Percentiles rank a stretch among this genome's conserved stretches.
Evolutionary conservation across 2,329 filamentous ascomycete species (phyloP).

Genomic region (Fusarium poae): DNA sequence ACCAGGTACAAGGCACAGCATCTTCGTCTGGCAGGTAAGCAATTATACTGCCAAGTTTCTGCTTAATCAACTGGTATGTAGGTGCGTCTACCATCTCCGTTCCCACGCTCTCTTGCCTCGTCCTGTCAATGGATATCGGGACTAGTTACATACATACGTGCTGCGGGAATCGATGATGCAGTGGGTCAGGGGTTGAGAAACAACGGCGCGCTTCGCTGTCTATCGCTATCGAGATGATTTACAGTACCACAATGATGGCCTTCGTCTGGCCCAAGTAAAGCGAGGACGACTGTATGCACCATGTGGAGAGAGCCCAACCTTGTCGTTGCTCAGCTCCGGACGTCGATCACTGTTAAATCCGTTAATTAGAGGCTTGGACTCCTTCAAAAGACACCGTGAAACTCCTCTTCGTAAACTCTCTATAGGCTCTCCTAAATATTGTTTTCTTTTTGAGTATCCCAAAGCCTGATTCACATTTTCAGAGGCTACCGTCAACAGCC

Average conservation of each 20-base stretch:
- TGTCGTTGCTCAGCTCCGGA: conserved; percentile 30
- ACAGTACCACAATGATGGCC: conserved; percentile 15
- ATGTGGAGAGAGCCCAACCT: conserved; percentile 38
- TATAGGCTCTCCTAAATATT: background rate
- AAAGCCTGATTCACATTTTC: conserved; percentile 13
- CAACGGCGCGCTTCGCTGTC: conserved; percentile 36
- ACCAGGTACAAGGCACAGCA: conserved; percentile 7
- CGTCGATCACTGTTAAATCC: conserved; percentile 38
- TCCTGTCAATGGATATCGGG: conserved; percentile 13
- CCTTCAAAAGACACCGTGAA: conserved; percentile 5
- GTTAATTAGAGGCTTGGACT: conserved; percentile 35
- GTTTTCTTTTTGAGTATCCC: conserved; percentile 2
- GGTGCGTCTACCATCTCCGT: conserved; percentile 3
- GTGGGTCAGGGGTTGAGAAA: conserved; percentile 45
- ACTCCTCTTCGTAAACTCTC: conserved; percentile 12
- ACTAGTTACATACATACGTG: background rate
- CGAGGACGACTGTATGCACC: background rate
- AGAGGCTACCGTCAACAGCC: conserved; percentile 12
- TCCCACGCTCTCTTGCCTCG: conserved; percentile 8
- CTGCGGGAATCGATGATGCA: conserved; percentile 45
- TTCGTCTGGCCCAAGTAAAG: conserved; percentile 25
- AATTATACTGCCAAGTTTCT: conserved; percentile 18
- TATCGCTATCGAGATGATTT: conserved; percentile 33
- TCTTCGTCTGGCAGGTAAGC: conserved; percentile 3
- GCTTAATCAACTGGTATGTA: conserved; percentile 19